Base-by-base conservation (phyloP, 2,329 filamentous ascomycete genomes). In the Immersiporthe knoxdaviesiana region DNA sequence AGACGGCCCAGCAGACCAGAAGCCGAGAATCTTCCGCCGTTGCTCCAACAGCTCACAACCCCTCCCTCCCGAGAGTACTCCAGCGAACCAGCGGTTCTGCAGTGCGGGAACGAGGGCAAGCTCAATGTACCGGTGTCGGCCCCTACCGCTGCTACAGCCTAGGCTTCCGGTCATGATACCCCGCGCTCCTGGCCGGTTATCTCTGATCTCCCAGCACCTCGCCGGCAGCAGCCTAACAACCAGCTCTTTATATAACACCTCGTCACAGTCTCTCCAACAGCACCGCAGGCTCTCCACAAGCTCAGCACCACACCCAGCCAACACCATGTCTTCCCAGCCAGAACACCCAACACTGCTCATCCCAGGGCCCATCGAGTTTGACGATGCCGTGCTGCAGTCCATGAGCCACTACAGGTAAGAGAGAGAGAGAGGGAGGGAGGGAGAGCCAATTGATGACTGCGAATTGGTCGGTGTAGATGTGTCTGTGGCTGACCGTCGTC, bases 351-450 rank as follows among this genome's bases (percentile, higher is more conserved):
- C 95, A 68, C 85, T 99, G 81, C 89, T 99, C 82, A 98, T 99
- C 78, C 96, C 96, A 63, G 96, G 96, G 73, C 96, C 96, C 77
- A 97, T 98, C 80, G 95, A 98, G 84, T 97, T 97, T 78, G 95
- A 97, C 80, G 95, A 98, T 95, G 94, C 90, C 62, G 95, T 98
- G 71, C 89, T 97, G 65, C 88, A 94, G 81, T 93, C 94, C 71
- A 97, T 97, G 95, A 91, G 92, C 84, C 94, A 97, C 82, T 97
- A 91, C 84, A 95, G 92, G 92, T 93, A 84, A 76, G 82, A 27
- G 14, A 3, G 21, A 21, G n/a, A 35, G 32, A 32, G 16, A 59
- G 14, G 3, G 18, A 8, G 21, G 21, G 16, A 60, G 6, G 4
- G 56, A 6, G 16, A 8, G 30, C 32, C 56, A 30, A 32, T 37